Conservation (phyloP, 2,329 filamentous ascomycete species). For the Phaeomoniella chlamydospora region DNA sequence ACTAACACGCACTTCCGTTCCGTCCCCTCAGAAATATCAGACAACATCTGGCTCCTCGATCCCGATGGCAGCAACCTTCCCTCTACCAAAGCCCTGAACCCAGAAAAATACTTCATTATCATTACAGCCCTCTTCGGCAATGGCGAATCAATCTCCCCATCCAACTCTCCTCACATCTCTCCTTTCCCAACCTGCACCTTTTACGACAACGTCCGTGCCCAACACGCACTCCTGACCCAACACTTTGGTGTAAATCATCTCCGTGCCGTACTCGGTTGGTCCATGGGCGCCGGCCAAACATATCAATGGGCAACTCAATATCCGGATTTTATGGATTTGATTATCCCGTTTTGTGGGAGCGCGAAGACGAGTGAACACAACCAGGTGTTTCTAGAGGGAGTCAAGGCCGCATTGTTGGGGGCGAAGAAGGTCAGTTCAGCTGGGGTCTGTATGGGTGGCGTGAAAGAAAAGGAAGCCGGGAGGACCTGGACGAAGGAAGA, state of each 20-base stretch:
- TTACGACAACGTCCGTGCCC: conserved; percentile 56
- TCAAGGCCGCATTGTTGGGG: conserved; percentile 45
- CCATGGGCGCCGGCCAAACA: conserved; percentile 55
- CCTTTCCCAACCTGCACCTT: conserved; percentile 50
- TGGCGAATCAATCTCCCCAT: conserved; percentile 52
- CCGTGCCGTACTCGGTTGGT: conserved; percentile 52
- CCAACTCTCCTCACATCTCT: conserved; percentile 39
- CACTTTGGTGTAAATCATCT: conserved; percentile 46
- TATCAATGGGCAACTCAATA: conserved; percentile 51
- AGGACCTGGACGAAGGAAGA: conserved; percentile 39
- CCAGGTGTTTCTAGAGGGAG: conserved; percentile 51
- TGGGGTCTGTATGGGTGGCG: conserved; percentile 32
- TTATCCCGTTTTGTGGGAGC: conserved; percentile 51
- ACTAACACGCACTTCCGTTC: too few species aligned
- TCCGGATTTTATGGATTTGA: conserved; percentile 50
- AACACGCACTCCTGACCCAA: conserved; percentile 51
- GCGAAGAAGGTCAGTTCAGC: conserved; percentile 39
- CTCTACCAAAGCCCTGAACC: conserved; percentile 44
- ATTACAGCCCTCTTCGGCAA: conserved; percentile 57
- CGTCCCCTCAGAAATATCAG: conserved; percentile 44
- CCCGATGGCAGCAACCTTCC: conserved; percentile 14
- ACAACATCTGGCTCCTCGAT: conserved; percentile 64
- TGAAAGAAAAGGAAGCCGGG: conserved; percentile 22
- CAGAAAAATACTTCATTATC: conserved; percentile 52
- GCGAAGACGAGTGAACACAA: conserved; percentile 54